phyloP scores from a whole-genome alignment of 176 grass and related monocot genomes.

The Aechmea fasciata region DNA sequence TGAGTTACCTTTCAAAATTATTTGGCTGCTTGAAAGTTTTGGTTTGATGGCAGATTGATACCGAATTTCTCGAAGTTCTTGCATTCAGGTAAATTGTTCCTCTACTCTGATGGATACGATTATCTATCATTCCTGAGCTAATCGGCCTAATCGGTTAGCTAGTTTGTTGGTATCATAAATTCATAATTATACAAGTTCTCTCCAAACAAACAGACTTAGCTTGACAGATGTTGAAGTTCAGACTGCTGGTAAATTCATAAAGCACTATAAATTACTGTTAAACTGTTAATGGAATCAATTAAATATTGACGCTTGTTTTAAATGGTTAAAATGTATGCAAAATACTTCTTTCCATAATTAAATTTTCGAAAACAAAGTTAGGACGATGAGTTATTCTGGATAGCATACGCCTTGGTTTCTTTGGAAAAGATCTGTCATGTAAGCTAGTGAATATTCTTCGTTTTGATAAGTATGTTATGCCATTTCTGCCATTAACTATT shows the following conservation, averaged over 20 bases:
- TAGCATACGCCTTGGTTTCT: too few relatives aligned
- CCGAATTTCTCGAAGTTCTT: conserved; percentile 89
- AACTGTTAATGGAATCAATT: too few relatives aligned
- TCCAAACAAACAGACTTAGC: neutral
- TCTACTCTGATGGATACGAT: neutral
- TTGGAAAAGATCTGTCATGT: too few relatives aligned
- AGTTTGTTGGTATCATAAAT: neutral
- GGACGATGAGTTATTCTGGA: too few relatives aligned
- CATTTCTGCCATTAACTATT: neutral
- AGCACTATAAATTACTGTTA: too few relatives aligned
- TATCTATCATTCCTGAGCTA: neutral
- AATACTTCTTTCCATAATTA: too few relatives aligned
- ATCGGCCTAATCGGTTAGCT: neutral
- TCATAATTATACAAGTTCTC: neutral
- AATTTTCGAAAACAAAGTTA: too few relatives aligned
- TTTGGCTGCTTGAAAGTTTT: neutral
- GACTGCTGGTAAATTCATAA: too few relatives aligned
- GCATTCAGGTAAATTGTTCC: conserved; percentile 62
- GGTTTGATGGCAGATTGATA: conserved; percentile 55
- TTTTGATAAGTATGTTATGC: neutral
- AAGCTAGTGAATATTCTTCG: neutral
- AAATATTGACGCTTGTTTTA: too few relatives aligned
- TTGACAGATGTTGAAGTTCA: too few relatives aligned
- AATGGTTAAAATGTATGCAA: too few relatives aligned
- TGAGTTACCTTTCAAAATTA: neutral